Percentiles rank a stretch among this genome's conserved stretches.
phyloP scores from a whole-genome alignment of 2,329 filamentous ascomycete genomes.

The Coleophoma eucalyptorum region DNA sequence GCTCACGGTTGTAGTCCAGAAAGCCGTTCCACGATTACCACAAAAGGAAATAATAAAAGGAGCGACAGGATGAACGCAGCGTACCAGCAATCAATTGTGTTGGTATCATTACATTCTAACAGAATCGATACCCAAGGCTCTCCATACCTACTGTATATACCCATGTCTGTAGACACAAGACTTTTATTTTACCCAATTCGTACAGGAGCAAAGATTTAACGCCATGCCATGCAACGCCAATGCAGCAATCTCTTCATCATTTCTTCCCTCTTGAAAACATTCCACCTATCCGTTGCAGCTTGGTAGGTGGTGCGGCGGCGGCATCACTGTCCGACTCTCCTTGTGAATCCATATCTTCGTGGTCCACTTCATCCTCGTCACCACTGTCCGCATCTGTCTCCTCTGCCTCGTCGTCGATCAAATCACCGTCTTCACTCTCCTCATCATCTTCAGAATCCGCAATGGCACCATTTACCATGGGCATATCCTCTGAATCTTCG shows the following conservation, averaged over 20 bases:
- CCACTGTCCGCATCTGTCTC: conserved; percentile 32
- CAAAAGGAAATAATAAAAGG: no score
- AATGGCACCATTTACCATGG: conserved; percentile 39
- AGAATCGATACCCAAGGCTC: neutral
- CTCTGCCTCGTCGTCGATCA: conserved; percentile 48
- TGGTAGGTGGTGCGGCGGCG: conserved; percentile 20
- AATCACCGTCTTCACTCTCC: conserved; percentile 34
- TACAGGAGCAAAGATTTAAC: conserved; percentile 11
- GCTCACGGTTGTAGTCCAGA: no score
- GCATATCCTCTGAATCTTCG: conserved; percentile 31
- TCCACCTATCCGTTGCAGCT: conserved; percentile 19
- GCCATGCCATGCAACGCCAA: conserved; percentile 25
- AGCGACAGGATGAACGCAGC: no score
- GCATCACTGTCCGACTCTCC: conserved; percentile 38
- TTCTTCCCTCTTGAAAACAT: conserved; percentile 18
- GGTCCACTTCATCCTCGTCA: conserved; percentile 41
- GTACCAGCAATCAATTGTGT: no score
- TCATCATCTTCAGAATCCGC: conserved; percentile 45
- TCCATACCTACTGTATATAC: conserved; percentile 3
- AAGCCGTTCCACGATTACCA: no score
- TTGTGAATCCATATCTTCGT: conserved; percentile 38
- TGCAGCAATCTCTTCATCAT: conserved; percentile 11
- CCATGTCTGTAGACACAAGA: neutral
- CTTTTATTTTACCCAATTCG: conserved; percentile 1
- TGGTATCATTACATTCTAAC: neutral